Conservation (phyloP, 2,329 filamentous ascomycete species). For the Alternaria arborescens region DNA sequence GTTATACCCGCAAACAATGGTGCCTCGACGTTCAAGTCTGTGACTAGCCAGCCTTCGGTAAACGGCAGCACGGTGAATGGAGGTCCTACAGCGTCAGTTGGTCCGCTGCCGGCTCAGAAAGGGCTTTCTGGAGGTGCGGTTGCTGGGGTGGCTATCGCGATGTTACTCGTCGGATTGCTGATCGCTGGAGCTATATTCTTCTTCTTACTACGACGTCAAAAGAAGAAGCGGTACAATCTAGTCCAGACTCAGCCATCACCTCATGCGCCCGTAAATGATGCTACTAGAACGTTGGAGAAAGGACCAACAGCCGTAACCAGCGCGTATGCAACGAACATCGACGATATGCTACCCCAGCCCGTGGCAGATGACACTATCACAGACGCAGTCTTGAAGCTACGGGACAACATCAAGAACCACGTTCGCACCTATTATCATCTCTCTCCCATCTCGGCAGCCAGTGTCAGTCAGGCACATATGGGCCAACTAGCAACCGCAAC, state of each 20-base stretch:
- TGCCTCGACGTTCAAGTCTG: too few relatives aligned
- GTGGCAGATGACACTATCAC: conserved; percentile 32
- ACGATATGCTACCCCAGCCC: conserved; percentile 33
- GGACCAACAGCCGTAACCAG: not conserved
- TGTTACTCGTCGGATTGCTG: conserved; percentile 25
- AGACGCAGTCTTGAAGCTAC: conserved; percentile 30
- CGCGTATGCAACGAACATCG: conserved; percentile 7
- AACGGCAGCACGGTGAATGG: too few relatives aligned
- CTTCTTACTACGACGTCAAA: not conserved
- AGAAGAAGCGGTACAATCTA: not conserved
- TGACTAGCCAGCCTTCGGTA: too few relatives aligned
- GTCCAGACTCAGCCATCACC: not conserved
- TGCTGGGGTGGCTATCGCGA: conserved; percentile 32
- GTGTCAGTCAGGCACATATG: conserved; percentile 17
- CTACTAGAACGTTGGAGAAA: not conserved
- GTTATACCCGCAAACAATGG: too few relatives aligned
- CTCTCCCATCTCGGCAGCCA: conserved; percentile 1
- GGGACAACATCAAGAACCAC: conserved; percentile 39
- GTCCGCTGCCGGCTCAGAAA: not conserved
- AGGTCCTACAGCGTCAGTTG: too few relatives aligned
- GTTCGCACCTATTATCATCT: conserved; percentile 31
- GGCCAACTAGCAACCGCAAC: conserved; percentile 18
- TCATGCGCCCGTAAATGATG: not conserved
- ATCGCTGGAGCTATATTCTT: conserved; percentile 13
- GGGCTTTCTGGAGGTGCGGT: conserved; percentile 22